Evolutionary conservation across 768 basidiomycete genomes (phyloP).

Genomic region (Dioszegia crocea): DNA sequence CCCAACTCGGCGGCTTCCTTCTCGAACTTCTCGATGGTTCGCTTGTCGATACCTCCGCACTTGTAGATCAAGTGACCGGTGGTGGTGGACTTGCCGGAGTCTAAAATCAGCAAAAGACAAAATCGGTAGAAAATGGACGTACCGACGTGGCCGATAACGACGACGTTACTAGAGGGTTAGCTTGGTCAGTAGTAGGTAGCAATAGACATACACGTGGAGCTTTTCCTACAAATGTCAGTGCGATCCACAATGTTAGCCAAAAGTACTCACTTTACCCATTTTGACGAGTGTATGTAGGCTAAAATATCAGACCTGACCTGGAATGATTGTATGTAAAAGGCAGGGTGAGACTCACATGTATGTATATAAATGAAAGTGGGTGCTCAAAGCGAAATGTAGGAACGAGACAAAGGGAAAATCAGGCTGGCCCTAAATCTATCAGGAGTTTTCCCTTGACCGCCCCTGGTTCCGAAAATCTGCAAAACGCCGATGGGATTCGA

Average conservation of each 20-base stretch:
- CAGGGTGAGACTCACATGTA: neutral
- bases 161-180: conserved; percentile 37
- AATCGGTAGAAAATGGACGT: neutral
- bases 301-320: neutral
- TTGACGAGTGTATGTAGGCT: conserved; percentile 15
- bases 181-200: neutral
- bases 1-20: conserved; percentile 99
- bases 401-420: neutral
- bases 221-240: conserved; percentile 22
- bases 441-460: neutral
- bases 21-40: conserved; percentile 77
- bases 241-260: neutral
- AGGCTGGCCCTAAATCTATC: neutral
- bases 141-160: conserved; percentile 68
- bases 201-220: conserved; percentile 32
- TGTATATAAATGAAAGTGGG: neutral
- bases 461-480: neutral
- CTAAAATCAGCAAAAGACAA: neutral
- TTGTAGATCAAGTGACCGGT: conserved; percentile 99
- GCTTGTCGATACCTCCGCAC: conserved; percentile 99
- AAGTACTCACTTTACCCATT: conserved; percentile 41
- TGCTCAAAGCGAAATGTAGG: conserved; percentile 9
- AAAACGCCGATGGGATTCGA: neutral
- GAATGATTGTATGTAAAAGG: neutral
- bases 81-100: conserved; percentile 99